A percentile compares a stretch with the other conserved stretches of the same genome.
phyloP scores from a whole-genome alignment of 1,284 basidiomycete species.

The Meripilus lineatus region DNA sequence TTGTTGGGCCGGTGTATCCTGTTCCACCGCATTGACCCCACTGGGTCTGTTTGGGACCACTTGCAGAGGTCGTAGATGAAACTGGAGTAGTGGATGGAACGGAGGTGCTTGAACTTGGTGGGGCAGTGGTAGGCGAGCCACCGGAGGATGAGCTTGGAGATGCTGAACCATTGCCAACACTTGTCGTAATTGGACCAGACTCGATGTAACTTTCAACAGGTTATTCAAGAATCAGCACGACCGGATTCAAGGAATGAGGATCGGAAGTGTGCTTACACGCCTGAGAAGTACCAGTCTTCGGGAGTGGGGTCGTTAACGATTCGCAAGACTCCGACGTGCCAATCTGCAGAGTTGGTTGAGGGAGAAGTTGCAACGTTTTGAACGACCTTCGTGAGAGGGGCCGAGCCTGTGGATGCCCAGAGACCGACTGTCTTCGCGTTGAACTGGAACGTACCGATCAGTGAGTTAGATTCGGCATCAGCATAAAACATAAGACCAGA shows the following conservation, averaged over 20 bases:
- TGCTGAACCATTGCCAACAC: slow-evolving; percentile 36
- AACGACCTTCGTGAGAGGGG: slow-evolving; percentile 46
- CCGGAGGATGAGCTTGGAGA: slow-evolving; percentile 19
- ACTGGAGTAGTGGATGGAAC: slow-evolving; percentile 14
- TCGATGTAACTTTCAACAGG: slow-evolving; percentile 35
- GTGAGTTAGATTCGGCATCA: not conserved
- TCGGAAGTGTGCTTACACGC: slow-evolving; percentile 32
- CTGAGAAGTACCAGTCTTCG: slow-evolving; percentile 58
- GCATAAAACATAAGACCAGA: not conserved
- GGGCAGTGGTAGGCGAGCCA: slow-evolving; percentile 14
- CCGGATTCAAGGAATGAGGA: not conserved
- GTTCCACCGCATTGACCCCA: slow-evolving; percentile 53
- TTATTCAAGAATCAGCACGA: not conserved
- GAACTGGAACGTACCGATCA: slow-evolving; percentile 35
- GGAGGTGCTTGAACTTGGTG: slow-evolving; percentile 17
- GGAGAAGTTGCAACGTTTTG: slow-evolving; percentile 44
- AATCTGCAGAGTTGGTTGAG: slow-evolving; percentile 59
- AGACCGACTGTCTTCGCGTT: slow-evolving; percentile 48
- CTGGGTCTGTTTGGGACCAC: slow-evolving; percentile 39
- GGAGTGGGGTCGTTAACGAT: slow-evolving; percentile 41
- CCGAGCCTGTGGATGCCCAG: slow-evolving; percentile 50
- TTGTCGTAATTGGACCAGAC: slow-evolving; percentile 49
- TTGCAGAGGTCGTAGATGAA: slow-evolving; percentile 29
- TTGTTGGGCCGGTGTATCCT: slow-evolving; percentile 44
- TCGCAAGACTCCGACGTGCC: slow-evolving; percentile 59